A percentile compares a stretch with the other conserved stretches of the same genome.
These are phyloP conservation scores for Arabidopsis thaliana DNA, from an alignment of 345 rosid species.

Conservation along the genomic window TAIR10.1 NC_003070.9:3465001-3465500, in stretches of 20 bases:
- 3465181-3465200: constrained; percentile 95
- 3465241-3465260: constrained; percentile 66
- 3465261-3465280: background rate
- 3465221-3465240: constrained; percentile 89
- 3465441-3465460: constrained; percentile 49
- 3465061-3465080: constrained; percentile 81
- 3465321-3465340: constrained; percentile 49
- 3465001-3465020: constrained; percentile 90
- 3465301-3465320: constrained; percentile 17
- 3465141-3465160: constrained; percentile 4
- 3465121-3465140: background rate
- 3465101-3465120: background rate
- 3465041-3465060: constrained; percentile 97
- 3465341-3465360: constrained; percentile 94
- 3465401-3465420: constrained; percentile 83
- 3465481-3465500: background rate
- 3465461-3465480: background rate
- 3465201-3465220: constrained; percentile 92
- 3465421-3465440: constrained; percentile 96
- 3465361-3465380: constrained; percentile 96
- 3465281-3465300: background rate
- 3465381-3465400: constrained; percentile 81
- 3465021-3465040: constrained; percentile 73
- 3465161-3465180: constrained; percentile 78
- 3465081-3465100: constrained; percentile 14